Evolutionary conservation across 2,329 filamentous ascomycete genomes (phyloP).

Genomic region (Paraphaeosphaeria minitans): DNA sequence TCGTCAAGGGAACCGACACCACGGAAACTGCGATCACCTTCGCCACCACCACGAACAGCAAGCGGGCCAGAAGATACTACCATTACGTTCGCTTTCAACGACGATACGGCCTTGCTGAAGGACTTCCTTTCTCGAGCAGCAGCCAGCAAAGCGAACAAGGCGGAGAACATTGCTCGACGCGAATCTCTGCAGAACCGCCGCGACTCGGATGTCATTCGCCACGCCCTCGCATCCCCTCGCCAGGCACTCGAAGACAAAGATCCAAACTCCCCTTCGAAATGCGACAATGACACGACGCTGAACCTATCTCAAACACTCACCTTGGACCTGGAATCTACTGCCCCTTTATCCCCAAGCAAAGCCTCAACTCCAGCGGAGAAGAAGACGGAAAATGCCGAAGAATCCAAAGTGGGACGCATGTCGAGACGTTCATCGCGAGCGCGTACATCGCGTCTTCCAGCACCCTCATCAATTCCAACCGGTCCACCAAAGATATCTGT

Average conservation of each 20-base stretch:
- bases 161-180: slow-evolving; percentile 42
- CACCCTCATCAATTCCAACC: slow-evolving; percentile 23
- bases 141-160: slow-evolving; percentile 51
- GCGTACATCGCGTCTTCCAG: slow-evolving; percentile 44
- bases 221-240: slow-evolving; percentile 54
- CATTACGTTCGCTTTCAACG: slow-evolving; percentile 46
- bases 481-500: slow-evolving; percentile 51
- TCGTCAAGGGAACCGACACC: slow-evolving; percentile 21
- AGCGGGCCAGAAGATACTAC: slow-evolving; percentile 35
- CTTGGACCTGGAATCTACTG: slow-evolving; percentile 24
- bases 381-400: slow-evolving; percentile 20
- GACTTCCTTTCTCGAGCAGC: slow-evolving; percentile 57
- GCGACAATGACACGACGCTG: slow-evolving; percentile 38
- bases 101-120: slow-evolving; percentile 56
- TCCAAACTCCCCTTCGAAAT: slow-evolving; percentile 53
- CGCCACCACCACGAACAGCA: slow-evolving; percentile 32
- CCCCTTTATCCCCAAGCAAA: slow-evolving; percentile 23
- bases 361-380: slow-evolving; percentile 18
- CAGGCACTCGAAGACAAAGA: slow-evolving; percentile 54
- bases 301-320: slow-evolving; percentile 39
- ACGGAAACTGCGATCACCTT: slow-evolving; percentile 35
- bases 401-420: slow-evolving; percentile 21
- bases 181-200: slow-evolving; percentile 53
- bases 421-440: slow-evolving; percentile 43
- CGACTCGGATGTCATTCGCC: slow-evolving; percentile 53